These are phyloP conservation scores for Cyclocybe aegerita DNA, from an alignment of 768 basidiomycete genomes.

Conservation along the genomic window DNA sequence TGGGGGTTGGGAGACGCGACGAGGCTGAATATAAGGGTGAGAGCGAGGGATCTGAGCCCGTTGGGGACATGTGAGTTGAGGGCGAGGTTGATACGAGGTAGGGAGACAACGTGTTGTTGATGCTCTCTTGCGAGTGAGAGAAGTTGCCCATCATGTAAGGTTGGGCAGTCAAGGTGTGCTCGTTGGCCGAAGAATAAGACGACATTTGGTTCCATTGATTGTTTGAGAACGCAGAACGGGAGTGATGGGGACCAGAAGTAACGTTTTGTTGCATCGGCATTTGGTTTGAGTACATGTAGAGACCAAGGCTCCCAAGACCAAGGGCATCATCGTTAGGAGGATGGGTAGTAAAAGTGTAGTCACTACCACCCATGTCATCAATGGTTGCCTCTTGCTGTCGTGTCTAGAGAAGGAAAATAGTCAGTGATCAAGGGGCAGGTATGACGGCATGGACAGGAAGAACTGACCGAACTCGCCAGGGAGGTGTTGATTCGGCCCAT, in stretches of 20 bases:
- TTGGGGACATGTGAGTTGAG: constrained; percentile 12
- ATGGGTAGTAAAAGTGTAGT: constrained; percentile 18
- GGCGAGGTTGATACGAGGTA: constrained; percentile 1
- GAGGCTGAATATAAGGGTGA: constrained; percentile 17
- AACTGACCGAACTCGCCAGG: constrained; percentile 4
- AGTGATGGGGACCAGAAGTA: no score
- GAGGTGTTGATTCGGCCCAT: constrained; percentile 4
- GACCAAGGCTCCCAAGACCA: background rate
- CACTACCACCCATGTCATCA: constrained; percentile 8
- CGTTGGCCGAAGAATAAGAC: background rate
- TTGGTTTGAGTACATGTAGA: background rate
- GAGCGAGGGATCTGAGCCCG: constrained; percentile 15
- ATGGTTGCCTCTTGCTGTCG: constrained; percentile 3
- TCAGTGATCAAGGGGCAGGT: no score
- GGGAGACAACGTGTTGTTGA: background rate
- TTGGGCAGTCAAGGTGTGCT: constrained; percentile 2
- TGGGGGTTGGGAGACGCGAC: constrained; percentile 15
- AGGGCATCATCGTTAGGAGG: constrained; percentile 2
- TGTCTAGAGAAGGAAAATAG: no score
- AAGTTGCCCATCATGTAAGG: no score
- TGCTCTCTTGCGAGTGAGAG: no score
- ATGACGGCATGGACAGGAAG: background rate
- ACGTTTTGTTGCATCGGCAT: background rate
- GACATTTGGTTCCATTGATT: no score
- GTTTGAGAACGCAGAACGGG: no score